phyloP scores from a whole-genome alignment of 2,329 filamentous ascomycete genomes.

The Didymella glomerata region DNA sequence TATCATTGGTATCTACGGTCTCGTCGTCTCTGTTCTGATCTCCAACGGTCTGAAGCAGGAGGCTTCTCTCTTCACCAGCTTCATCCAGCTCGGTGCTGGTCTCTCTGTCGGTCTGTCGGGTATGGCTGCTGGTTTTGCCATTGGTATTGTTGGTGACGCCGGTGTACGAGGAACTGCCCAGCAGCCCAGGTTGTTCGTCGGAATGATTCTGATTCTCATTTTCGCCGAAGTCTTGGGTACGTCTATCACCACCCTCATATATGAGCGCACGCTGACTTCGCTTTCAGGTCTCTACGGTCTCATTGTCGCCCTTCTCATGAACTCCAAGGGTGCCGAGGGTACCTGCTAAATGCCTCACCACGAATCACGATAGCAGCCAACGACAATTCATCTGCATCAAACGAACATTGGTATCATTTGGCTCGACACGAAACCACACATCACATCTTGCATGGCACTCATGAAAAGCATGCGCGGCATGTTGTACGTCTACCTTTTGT shows the following conservation, averaged over 20 bases:
- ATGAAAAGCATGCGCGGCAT: slow-evolving; percentile 35
- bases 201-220: slow-evolving; percentile 99
- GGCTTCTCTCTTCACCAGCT: slow-evolving; percentile 59
- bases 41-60: slow-evolving; percentile 61
- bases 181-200: slow-evolving; percentile 87
- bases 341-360: slow-evolving; percentile 24
- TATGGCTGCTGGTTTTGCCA: slow-evolving; percentile 85
- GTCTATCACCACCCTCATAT: slow-evolving; percentile 46
- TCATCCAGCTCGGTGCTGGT: slow-evolving; percentile 63
- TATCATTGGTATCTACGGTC: slow-evolving; percentile 96
- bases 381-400: slow-evolving; percentile 43
- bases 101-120: slow-evolving; percentile 78
- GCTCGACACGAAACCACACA: slow-evolving; percentile 32
- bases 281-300: slow-evolving; percentile 91
- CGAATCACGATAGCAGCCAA: slow-evolving; percentile 38
- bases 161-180: slow-evolving; percentile 88
- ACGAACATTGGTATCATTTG: slow-evolving; percentile 30
- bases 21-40: slow-evolving; percentile 64
- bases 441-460: slow-evolving; percentile 41
- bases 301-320: slow-evolving; percentile 99
- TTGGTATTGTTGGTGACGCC: slow-evolving; percentile 73
- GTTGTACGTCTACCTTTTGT: slow-evolving; percentile 49
- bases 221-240: slow-evolving; percentile 97
- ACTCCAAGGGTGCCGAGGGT: slow-evolving; percentile 74
- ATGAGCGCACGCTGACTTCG: slow-evolving; percentile 3